Conservation (phyloP, 2,329 filamentous ascomycete genomes). For the Exutisphaerella laricina region DNA sequence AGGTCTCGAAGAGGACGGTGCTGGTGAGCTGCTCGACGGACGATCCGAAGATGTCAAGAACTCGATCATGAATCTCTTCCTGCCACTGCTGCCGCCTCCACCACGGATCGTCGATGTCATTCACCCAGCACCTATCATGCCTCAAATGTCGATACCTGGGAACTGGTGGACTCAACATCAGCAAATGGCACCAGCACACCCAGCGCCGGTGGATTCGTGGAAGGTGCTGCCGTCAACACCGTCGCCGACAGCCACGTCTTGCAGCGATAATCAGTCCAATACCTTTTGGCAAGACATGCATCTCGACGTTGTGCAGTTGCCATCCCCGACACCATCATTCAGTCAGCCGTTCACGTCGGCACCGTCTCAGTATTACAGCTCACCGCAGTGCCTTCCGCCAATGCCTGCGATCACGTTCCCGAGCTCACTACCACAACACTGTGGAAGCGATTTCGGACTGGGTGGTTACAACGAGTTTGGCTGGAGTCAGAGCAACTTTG, state of each 20-base stretch:
- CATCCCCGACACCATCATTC: constrained; percentile 74
- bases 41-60: constrained; percentile 91
- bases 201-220: constrained; percentile 78
- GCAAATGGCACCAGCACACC: constrained; percentile 57
- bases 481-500: constrained; percentile 83
- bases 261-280: constrained; percentile 63
- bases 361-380: constrained; percentile 64
- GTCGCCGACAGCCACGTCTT: constrained; percentile 62
- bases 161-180: constrained; percentile 75
- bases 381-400: constrained; percentile 66
- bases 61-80: constrained; percentile 77
- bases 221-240: constrained; percentile 86
- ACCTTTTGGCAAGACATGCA: constrained; percentile 75
- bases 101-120: constrained; percentile 86
- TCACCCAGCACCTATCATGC: constrained; percentile 76
- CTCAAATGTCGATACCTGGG: constrained; percentile 62
- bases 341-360: constrained; percentile 65
- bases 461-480: constrained; percentile 72
- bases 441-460: constrained; percentile 60
- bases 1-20: constrained; percentile 92
- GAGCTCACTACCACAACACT: constrained; percentile 78
- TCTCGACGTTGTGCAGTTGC: constrained; percentile 64
- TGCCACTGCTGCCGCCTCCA: constrained; percentile 76
- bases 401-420: constrained; percentile 75
- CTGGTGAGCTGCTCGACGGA: constrained; percentile 84